A percentile compares a stretch with the other conserved stretches of the same genome.
phyloP scores from a whole-genome alignment of 192 early-diverging fungal species.

The Pilaira anomala region DNA sequence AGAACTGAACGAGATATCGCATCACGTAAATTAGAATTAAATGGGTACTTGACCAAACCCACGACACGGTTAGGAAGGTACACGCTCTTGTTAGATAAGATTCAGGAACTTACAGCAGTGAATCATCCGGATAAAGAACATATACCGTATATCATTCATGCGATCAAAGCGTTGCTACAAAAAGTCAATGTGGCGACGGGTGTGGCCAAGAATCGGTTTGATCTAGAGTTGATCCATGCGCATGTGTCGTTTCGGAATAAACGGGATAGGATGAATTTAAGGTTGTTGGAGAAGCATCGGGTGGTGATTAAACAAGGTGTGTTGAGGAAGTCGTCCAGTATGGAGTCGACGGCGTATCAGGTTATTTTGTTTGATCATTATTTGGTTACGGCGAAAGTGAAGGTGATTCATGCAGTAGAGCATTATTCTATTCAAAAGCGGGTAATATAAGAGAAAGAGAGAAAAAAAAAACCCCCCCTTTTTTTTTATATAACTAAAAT shows the following conservation, averaged over 20 bases:
- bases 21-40: conserved; percentile 76
- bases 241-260: conserved; percentile 31
- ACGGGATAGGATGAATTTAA: conserved; percentile 14
- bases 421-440: conserved; percentile 6
- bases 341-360: conserved; percentile 29
- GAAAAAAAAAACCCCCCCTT: background rate
- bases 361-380: conserved; percentile 89
- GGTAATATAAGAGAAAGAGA: background rate
- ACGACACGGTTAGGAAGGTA: conserved; percentile 83
- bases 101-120: conserved; percentile 74
- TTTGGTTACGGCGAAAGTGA: conserved; percentile 17
- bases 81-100: conserved; percentile 73
- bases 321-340: background rate
- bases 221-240: conserved; percentile 71
- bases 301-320: conserved; percentile 7
- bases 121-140: conserved; percentile 73
- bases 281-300: conserved; percentile 4
- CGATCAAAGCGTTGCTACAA: conserved; percentile 68
- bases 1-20: conserved; percentile 70
- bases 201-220: conserved; percentile 80
- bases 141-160: conserved; percentile 62
- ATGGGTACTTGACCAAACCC: conserved; percentile 85
- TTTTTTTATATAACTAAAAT: no score
- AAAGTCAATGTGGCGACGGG: conserved; percentile 85
- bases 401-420: background rate